Conservation (phyloP, 2,329 filamentous ascomycete species). For the Fusarium neocosmosporiellum region DNA sequence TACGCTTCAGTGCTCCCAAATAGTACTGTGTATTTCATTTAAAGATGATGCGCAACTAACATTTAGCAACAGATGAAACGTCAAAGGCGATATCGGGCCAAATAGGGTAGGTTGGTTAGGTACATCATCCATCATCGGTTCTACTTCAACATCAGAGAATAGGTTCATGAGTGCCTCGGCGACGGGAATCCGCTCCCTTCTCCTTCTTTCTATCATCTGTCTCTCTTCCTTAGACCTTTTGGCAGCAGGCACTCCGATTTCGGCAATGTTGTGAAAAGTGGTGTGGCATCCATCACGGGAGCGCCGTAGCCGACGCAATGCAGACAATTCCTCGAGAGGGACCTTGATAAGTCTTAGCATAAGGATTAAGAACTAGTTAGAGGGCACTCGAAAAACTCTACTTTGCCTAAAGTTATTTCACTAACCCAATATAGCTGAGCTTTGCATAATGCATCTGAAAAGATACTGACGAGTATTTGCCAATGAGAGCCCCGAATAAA, state of each 20-base stretch:
- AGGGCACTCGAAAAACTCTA: neutral
- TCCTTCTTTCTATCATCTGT: neutral
- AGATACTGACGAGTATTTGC: neutral
- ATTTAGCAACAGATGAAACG: neutral
- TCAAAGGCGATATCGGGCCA: neutral
- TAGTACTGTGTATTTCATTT: neutral
- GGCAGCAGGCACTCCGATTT: neutral
- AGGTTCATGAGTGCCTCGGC: neutral
- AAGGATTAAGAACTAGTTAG: neutral
- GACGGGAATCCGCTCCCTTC: neutral
- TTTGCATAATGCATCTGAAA: neutral
- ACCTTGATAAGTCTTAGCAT: neutral
- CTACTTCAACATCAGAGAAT: neutral
- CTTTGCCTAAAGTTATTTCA: neutral
- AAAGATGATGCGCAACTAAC: neutral
- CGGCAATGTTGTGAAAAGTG: neutral
- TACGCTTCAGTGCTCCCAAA: neutral
- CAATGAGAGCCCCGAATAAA: neutral
- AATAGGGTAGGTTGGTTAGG: neutral
- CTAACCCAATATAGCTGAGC: neutral
- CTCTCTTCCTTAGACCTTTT: neutral
- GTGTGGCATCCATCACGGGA: conserved; percentile 1
- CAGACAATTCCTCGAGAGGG: neutral
- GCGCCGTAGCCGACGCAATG: neutral
- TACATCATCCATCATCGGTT: neutral